A percentile compares a stretch with the other conserved stretches of the same genome.
Evolutionary conservation across 1,139 yeast genomes (phyloP).

Genomic region (Meyerozyma sp.): DNA sequence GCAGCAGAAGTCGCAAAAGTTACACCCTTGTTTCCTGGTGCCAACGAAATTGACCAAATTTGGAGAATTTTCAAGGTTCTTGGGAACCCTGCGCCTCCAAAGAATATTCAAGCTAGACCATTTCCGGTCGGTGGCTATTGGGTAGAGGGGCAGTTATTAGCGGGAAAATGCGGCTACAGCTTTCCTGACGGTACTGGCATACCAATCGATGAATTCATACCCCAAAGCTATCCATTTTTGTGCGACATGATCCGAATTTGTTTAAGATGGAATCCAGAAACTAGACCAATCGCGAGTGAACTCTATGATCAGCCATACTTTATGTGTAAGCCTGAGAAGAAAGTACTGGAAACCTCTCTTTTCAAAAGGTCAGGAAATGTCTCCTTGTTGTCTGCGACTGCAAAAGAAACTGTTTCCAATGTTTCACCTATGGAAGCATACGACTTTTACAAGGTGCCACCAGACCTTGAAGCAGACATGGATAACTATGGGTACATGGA

Average conservation of each 20-base stretch:
- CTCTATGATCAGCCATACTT: slow-evolving; percentile 3
- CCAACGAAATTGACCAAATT: slow-evolving; percentile 71
- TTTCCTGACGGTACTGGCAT: slow-evolving; percentile 42
- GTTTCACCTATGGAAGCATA: neutral
- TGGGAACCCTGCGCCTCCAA: slow-evolving; percentile 56
- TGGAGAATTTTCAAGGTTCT: slow-evolving; percentile 59
- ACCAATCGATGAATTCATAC: slow-evolving; percentile 21
- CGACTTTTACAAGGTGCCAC: neutral
- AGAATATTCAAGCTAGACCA: slow-evolving; percentile 7
- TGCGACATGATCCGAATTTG: neutral
- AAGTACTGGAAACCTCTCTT: neutral
- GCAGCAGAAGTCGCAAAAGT: slow-evolving; percentile 77
- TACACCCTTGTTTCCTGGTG: slow-evolving; percentile 80
- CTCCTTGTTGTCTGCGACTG: neutral
- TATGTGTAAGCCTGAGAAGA: neutral
- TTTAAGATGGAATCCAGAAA: slow-evolving; percentile 1
- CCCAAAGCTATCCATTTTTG: slow-evolving; percentile 13
- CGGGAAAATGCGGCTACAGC: slow-evolving; percentile 45
- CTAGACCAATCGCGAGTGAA: slow-evolving; percentile 8
- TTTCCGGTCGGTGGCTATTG: slow-evolving; percentile 63
- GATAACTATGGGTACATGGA: neutral
- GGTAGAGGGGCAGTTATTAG: slow-evolving; percentile 52
- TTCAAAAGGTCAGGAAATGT: neutral
- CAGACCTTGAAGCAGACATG: neutral
- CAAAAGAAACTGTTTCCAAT: neutral